A percentile compares a stretch with the other conserved stretches of the same genome.
These are phyloP conservation scores for Marasmius tenuissimus DNA, from an alignment of 1,284 basidiomycete genomes.

Conservation along the genomic window DNA sequence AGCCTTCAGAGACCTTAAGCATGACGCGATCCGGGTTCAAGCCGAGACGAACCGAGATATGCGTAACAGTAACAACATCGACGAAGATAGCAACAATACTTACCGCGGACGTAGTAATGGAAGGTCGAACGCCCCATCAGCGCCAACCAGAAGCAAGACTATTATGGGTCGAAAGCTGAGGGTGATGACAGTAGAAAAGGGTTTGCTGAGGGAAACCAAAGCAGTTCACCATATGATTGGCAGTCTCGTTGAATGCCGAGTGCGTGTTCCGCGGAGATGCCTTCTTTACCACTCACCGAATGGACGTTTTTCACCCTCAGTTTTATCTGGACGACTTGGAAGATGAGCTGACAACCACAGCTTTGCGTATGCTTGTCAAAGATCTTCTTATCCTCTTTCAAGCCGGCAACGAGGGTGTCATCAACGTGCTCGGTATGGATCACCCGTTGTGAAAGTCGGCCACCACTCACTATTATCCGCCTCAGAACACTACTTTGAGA, in stretches of 20 bases:
- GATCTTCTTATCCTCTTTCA: constrained; percentile 96
- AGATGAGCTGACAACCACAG: constrained; percentile 88
- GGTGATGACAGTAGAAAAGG: constrained; percentile 94
- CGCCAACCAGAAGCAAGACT: constrained; percentile 68
- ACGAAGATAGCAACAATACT: constrained; percentile 53
- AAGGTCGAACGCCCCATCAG: constrained; percentile 20
- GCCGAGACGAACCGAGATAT: constrained; percentile 85
- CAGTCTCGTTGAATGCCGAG: constrained; percentile 83
- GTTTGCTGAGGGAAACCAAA: constrained; percentile 89
- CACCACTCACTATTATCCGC: constrained; percentile 6
- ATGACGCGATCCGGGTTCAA: constrained; percentile 91
- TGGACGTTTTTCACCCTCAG: constrained; percentile 34
- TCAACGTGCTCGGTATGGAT: constrained; percentile 84
- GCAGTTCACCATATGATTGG: constrained; percentile 90
- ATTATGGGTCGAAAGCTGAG: constrained; percentile 83
- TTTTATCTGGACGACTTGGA: constrained; percentile 94
- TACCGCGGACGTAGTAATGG: constrained; percentile 24
- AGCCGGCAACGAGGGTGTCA: constrained; percentile 96
- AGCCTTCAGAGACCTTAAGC: constrained; percentile 89
- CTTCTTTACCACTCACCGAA: constrained; percentile 4
- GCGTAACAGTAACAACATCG: constrained; percentile 61
- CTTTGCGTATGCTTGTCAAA: constrained; percentile 95
- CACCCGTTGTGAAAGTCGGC: not conserved
- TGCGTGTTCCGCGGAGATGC: constrained; percentile 35
- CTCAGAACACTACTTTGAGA: constrained; percentile 98